Evolutionary conservation across 495 filamentous ascomycete genomes (phyloP).

Genomic region (Hypomontagnella monticulosa): DNA sequence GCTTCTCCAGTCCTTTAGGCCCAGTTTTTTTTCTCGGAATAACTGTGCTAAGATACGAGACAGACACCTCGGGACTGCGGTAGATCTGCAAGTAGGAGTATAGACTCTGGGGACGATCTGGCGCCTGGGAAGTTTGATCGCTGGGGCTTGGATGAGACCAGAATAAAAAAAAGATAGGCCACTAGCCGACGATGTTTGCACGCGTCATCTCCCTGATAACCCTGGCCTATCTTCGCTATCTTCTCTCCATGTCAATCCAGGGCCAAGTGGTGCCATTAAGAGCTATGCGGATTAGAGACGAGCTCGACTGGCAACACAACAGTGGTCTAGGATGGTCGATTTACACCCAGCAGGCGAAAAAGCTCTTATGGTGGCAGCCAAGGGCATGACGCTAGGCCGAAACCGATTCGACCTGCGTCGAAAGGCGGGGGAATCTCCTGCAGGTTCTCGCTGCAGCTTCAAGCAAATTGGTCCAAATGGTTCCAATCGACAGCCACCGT

Average conservation of each 20-base stretch:
- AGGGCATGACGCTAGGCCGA: slow-evolving; percentile 36
- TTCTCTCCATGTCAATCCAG: slow-evolving; percentile 19
- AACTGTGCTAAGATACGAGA: slow-evolving; percentile 19
- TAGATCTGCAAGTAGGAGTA: slow-evolving; percentile 29
- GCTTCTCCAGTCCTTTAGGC: slow-evolving; percentile 27
- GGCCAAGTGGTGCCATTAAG: slow-evolving; percentile 37
- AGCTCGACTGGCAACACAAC: slow-evolving; percentile 35
- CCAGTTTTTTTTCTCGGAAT: slow-evolving; percentile 5
- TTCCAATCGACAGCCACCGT: slow-evolving; percentile 37
- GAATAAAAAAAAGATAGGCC: not conserved
- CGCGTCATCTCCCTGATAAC: not conserved
- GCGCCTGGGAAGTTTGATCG: slow-evolving; percentile 28
- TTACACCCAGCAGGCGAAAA: slow-evolving; percentile 22
- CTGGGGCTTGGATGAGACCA: slow-evolving; percentile 8
- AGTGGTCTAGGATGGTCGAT: slow-evolving; percentile 43
- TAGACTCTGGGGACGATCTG: slow-evolving; percentile 28
- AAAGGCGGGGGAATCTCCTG: slow-evolving; percentile 45
- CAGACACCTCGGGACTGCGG: slow-evolving; percentile 22
- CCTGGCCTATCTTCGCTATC: slow-evolving; percentile 4
- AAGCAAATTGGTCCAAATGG: slow-evolving; percentile 42
- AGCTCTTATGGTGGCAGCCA: slow-evolving; percentile 34
- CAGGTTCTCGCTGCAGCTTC: slow-evolving; percentile 37
- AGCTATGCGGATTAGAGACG: slow-evolving; percentile 14
- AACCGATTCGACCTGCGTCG: slow-evolving; percentile 42
- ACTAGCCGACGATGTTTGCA: slow-evolving; percentile 8